Conservation (phyloP, 2,329 filamentous ascomycete species). For the Nectriaceae sp. region DNA sequence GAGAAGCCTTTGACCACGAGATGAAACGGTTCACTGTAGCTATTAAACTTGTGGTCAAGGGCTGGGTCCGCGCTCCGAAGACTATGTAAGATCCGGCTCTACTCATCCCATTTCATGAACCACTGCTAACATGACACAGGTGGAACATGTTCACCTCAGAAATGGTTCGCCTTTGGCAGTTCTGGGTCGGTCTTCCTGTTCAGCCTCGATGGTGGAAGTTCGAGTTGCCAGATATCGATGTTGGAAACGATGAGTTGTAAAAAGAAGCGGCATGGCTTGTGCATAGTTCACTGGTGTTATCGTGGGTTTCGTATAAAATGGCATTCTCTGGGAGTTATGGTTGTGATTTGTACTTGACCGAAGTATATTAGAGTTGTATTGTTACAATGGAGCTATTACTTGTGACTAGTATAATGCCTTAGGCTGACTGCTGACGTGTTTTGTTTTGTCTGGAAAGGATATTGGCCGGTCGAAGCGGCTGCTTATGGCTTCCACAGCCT, state of each 20-base stretch:
- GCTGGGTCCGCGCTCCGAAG: conserved; percentile 70
- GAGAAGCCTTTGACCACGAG: conserved; percentile 66
- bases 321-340: too few relatives aligned
- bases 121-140: conserved; percentile 28
- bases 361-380: too few relatives aligned
- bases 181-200: conserved; percentile 56
- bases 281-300: too few relatives aligned
- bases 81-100: conserved; percentile 74
- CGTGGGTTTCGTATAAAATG: too few relatives aligned
- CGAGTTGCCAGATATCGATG: conserved; percentile 41
- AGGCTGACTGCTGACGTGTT: too few relatives aligned
- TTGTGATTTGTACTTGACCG: too few relatives aligned
- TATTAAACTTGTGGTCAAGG: conserved; percentile 64
- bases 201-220: conserved; percentile 50
- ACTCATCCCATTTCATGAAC: not conserved
- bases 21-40: conserved; percentile 62
- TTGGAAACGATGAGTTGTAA: conserved; percentile 54
- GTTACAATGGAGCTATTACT: too few relatives aligned
- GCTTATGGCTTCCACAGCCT: too few relatives aligned
- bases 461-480: too few relatives aligned
- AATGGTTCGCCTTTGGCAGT: conserved; percentile 48
- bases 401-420: too few relatives aligned
- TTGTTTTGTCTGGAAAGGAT: too few relatives aligned
- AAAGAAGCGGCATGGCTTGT: not conserved
- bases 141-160: conserved; percentile 49